Conservation (phyloP, 805 yeast species). For the Candida vaughaniae region DNA sequence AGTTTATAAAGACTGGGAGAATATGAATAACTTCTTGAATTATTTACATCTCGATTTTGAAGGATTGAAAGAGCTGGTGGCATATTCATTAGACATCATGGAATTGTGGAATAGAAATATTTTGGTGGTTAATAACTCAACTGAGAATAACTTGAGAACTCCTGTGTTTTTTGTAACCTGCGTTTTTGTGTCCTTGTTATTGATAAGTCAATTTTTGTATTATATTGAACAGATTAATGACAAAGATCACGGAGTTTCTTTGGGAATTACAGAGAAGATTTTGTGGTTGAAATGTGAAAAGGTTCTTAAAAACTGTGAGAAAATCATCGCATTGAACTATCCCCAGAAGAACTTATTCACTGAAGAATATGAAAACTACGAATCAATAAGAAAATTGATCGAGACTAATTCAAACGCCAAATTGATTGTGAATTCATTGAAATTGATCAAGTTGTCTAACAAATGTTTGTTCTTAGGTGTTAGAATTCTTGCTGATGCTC, state of each 20-base stretch:
- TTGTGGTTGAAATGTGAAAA: conserved; percentile 60
- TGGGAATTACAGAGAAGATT: conserved; percentile 50
- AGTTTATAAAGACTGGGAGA: conserved; percentile 66
- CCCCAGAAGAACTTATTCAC: conserved; percentile 6
- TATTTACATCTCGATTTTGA: conserved; percentile 54
- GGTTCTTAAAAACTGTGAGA: conserved; percentile 59
- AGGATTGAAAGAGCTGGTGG: conserved; percentile 62
- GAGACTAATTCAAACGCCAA: conserved; percentile 27
- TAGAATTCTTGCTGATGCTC: conserved; percentile 77
- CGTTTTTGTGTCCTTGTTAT: conserved; percentile 58
- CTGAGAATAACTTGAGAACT: conserved; percentile 65
- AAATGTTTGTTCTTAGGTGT: conserved; percentile 69
- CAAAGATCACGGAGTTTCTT: conserved; percentile 16
- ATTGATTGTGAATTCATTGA: conserved; percentile 15
- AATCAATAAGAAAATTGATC: conserved; percentile 50
- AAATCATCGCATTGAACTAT: conserved; percentile 39
- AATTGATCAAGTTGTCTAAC: conserved; percentile 46
- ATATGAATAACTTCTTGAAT: conserved; percentile 56
- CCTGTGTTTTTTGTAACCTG: conserved; percentile 77
- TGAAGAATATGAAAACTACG: conserved; percentile 23
- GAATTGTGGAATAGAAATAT: conserved; percentile 72
- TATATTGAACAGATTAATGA: conserved; percentile 43
- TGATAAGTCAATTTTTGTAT: conserved; percentile 62
- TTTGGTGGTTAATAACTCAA: conserved; percentile 63
- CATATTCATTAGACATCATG: conserved; percentile 56